Evolutionary conservation across 768 basidiomycete genomes (phyloP).

Genomic region (Lactarius hatsudake): DNA sequence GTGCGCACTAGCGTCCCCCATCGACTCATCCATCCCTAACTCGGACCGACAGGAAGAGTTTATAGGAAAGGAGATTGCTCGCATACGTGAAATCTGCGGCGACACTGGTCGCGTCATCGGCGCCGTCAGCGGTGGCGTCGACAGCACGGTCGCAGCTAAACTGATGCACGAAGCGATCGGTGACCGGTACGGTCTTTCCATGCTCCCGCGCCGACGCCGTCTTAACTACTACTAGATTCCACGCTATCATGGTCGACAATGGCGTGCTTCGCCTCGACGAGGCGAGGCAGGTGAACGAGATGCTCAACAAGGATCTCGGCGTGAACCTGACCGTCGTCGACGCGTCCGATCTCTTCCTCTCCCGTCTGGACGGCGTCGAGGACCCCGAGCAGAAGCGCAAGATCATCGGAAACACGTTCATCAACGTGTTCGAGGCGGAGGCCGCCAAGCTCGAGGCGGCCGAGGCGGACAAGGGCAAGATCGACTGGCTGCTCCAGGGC

Average conservation of each 20-base stretch:
- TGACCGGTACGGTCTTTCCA: slow-evolving; percentile 59
- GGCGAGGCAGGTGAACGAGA: slow-evolving; percentile 84
- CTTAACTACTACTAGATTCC: slow-evolving; percentile 65
- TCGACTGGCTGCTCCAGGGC: slow-evolving; percentile 97
- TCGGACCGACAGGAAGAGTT: slow-evolving; percentile 74
- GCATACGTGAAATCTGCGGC: slow-evolving; percentile 94
- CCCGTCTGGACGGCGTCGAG: slow-evolving; percentile 83
- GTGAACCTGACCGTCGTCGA: slow-evolving; percentile 96
- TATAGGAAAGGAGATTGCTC: slow-evolving; percentile 91
- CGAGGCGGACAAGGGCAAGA: slow-evolving; percentile 80
- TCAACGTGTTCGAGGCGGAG: slow-evolving; percentile 95
- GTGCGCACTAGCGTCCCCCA: slow-evolving; percentile 36
- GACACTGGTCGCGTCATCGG: slow-evolving; percentile 95
- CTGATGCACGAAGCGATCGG: slow-evolving; percentile 99
- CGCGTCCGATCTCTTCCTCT: slow-evolving; percentile 90
- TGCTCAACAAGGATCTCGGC: slow-evolving; percentile 90
- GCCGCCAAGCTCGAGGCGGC: slow-evolving; percentile 83
- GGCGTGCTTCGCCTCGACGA: slow-evolving; percentile 94
- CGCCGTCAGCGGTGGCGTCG: slow-evolving; percentile 96
- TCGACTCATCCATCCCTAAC: not conserved
- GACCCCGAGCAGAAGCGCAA: slow-evolving; percentile 97
- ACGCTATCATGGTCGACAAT: slow-evolving; percentile 99
- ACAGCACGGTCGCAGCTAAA: slow-evolving; percentile 97
- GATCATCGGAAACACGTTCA: slow-evolving; percentile 99
- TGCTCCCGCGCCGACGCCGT: not conserved